These are phyloP conservation scores for Iris macrosiphon DNA, from an alignment of 106 monocot genomes.

Conservation along the genomic window DNA sequence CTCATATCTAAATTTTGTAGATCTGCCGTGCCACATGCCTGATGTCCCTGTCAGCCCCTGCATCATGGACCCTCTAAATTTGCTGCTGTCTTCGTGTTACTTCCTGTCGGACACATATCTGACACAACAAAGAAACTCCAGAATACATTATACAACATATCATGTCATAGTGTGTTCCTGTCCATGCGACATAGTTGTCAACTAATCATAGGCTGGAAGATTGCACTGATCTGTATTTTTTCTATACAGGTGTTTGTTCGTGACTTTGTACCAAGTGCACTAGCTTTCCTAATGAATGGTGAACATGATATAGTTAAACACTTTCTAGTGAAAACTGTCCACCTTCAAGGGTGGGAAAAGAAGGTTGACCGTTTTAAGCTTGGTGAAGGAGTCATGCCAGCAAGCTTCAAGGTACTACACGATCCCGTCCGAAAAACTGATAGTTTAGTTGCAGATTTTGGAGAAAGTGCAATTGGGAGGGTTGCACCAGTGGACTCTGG, in stretches of 20 bases:
- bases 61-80: too few relatives aligned
- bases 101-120: too few relatives aligned
- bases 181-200: not conserved
- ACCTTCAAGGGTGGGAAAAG: slow-evolving; percentile 61
- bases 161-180: too few relatives aligned
- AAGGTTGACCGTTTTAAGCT: slow-evolving; percentile 56
- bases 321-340: slow-evolving; percentile 53
- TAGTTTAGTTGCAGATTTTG: slow-evolving; percentile 50
- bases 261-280: slow-evolving; percentile 56
- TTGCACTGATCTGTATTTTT: not conserved
- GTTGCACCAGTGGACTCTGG: slow-evolving; percentile 67
- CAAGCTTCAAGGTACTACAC: slow-evolving; percentile 64
- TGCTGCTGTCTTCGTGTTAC: too few relatives aligned
- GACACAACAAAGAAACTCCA: too few relatives aligned
- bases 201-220: not conserved
- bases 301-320: slow-evolving; percentile 51
- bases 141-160: too few relatives aligned
- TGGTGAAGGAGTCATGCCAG: slow-evolving; percentile 64
- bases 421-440: slow-evolving; percentile 49
- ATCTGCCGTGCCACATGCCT: too few relatives aligned
- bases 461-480: slow-evolving; percentile 62
- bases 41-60: too few relatives aligned
- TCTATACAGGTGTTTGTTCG: slow-evolving; percentile 42
- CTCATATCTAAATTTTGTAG: too few relatives aligned
- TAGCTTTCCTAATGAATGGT: slow-evolving; percentile 67